Percentiles rank a stretch among this genome's conserved stretches.
These are phyloP conservation scores for Salix exigua DNA, from an alignment of 345 rosid genomes.

Conservation along the genomic window DNA sequence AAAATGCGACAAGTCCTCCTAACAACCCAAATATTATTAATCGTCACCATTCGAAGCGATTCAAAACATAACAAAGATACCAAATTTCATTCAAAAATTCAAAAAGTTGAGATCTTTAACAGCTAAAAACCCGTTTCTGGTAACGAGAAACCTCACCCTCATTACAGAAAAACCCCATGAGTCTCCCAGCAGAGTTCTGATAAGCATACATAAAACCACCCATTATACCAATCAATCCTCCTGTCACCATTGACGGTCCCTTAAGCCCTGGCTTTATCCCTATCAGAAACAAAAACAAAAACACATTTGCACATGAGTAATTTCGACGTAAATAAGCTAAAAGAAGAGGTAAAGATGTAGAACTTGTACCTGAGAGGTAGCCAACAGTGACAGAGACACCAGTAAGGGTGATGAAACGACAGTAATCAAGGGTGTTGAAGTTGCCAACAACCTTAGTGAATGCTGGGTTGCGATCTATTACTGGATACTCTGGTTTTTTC, in stretches of 20 bases:
- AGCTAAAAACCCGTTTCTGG: constrained; percentile 20
- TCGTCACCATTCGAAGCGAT: not conserved
- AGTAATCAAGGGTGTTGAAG: constrained; percentile 73
- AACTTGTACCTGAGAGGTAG: constrained; percentile 65
- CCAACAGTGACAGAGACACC: constrained; percentile 95
- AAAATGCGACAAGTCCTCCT: not conserved
- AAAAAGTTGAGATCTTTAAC: not conserved
- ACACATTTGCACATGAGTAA: not conserved
- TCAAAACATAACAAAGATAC: not conserved
- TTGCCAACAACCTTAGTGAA: constrained; percentile 81
- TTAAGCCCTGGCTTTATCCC: constrained; percentile 86
- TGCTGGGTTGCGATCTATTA: constrained; percentile 73
- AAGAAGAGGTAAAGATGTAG: not conserved
- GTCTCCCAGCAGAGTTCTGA: constrained; percentile 92
- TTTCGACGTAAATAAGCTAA: not conserved
- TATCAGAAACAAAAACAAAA: constrained; percentile 14
- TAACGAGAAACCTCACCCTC: constrained; percentile 74
- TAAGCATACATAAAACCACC: constrained; percentile 99
- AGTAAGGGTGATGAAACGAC: constrained; percentile 68
- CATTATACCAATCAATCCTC: constrained; percentile 91
- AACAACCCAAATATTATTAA: not conserved
- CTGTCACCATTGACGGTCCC: constrained; percentile 98
- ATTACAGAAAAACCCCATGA: constrained; percentile 95
- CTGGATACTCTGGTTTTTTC: constrained; percentile 84
- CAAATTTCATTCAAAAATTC: not conserved